A percentile compares a stretch with the other conserved stretches of the same genome.
Conservation (phyloP, 1,139 yeast genomes). For the Suhomyces bribrorum region DNA sequence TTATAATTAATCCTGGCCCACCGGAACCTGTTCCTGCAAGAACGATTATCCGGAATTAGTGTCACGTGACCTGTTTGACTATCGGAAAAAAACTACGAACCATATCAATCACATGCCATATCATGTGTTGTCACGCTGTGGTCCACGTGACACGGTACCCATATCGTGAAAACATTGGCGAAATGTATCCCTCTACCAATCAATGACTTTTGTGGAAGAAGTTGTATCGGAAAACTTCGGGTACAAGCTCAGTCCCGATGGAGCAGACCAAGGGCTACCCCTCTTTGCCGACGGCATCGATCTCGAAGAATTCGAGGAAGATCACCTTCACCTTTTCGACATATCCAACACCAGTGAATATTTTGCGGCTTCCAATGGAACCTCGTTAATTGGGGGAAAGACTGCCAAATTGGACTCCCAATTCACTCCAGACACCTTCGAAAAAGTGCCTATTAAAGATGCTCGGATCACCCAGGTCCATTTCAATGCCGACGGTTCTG, state of each 20-base stretch:
- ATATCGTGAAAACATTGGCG: neutral
- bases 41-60: neutral
- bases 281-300: slow-evolving; percentile 33
- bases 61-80: neutral
- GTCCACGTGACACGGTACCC: neutral
- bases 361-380: slow-evolving; percentile 38
- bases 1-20: neutral
- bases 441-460: neutral
- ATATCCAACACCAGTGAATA: slow-evolving; percentile 27
- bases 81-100: too few species aligned
- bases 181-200: neutral
- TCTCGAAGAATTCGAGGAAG: slow-evolving; percentile 18
- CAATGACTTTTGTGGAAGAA: slow-evolving; percentile 24
- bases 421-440: neutral
- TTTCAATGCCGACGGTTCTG: slow-evolving; percentile 18
- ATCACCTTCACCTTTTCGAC: slow-evolving; percentile 30
- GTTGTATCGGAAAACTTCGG: slow-evolving; percentile 42
- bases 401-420: slow-evolving; percentile 12
- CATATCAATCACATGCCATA: neutral
- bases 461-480: slow-evolving; percentile 25
- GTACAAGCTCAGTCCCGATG: slow-evolving; percentile 30
- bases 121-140: neutral
- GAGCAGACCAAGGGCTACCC: slow-evolving; percentile 26
- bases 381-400: slow-evolving; percentile 21
- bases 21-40: neutral